Base-by-base conservation (phyloP, 768 basidiomycete genomes). In the Xerocomellus chrysenteron region DNA sequence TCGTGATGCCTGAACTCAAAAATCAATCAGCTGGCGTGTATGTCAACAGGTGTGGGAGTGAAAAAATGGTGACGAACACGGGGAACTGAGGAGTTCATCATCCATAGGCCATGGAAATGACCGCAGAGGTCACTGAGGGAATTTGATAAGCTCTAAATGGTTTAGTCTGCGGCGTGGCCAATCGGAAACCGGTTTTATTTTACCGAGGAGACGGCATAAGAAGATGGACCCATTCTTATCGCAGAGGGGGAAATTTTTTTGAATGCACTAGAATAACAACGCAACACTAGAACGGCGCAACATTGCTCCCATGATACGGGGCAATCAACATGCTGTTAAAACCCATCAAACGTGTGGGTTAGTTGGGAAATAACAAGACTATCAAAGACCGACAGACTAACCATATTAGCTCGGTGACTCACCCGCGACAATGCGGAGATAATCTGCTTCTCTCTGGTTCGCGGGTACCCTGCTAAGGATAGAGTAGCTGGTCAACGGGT, bases 401-500 rank as follows among this genome's bases (percentile, higher is more conserved):
- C 61, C 54, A 56, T 47, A 48, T 56, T 50, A 12, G 57, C 36
- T 21, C 41, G 42, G 4, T 13, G 28, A 39, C 42, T 39, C 35
- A 40, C 35, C 52, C 55, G 55, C 49, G 32, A 47, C 35, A 33
- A 37, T 36, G 61, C 67, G 67, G 66, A 64, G 65, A 68, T 67
- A 64, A 43, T 40, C 54, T 50, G 35, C 42, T 46, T 46, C 33
- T 21, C 47, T 35, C 17, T 54, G 36, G 24, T 58, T 68, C 58
- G 65, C 58, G 64, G 65, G 54, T 50, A n/a, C 9, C 37, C 32
- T 32, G 28, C 47, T 30, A 32, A 52, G 48, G 32, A 33, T 7
- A 54, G 4, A 14, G 36, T 24, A 12, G 32, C 61, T 46, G 52
- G 56, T 64, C 40, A 57, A 35, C 28, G 56, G 47, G 41, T 47